These are phyloP conservation scores for Cordyceps farinosa DNA, from an alignment of 2,329 filamentous ascomycete genomes.

Conservation along the genomic window DNA sequence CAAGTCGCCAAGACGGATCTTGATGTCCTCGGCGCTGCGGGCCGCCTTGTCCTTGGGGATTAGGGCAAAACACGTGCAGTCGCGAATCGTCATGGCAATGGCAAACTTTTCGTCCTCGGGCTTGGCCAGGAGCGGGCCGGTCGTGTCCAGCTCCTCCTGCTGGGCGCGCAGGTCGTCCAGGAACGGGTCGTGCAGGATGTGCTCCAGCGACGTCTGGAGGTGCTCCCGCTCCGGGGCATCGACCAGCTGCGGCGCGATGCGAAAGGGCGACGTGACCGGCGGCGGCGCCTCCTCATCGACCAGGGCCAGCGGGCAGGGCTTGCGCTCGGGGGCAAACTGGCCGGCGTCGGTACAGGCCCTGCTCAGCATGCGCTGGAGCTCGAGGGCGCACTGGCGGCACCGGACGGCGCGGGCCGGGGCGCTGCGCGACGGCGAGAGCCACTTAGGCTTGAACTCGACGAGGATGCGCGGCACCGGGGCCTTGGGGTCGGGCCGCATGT, in stretches of 20 bases:
- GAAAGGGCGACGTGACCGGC: slow-evolving; percentile 41
- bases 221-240: slow-evolving; percentile 29
- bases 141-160: slow-evolving; percentile 42
- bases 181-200: slow-evolving; percentile 33
- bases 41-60: slow-evolving; percentile 38
- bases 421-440: slow-evolving; percentile 72
- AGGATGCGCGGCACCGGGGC: slow-evolving; percentile 33
- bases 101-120: slow-evolving; percentile 48
- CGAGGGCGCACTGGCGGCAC: slow-evolving; percentile 70
- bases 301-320: slow-evolving; percentile 65
- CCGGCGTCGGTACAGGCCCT: slow-evolving; percentile 24
- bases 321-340: slow-evolving; percentile 35
- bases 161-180: slow-evolving; percentile 33
- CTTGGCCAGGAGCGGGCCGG: slow-evolving; percentile 41
- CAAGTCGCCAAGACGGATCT: slow-evolving; percentile 67
- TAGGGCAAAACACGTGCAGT: slow-evolving; percentile 72
- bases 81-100: slow-evolving; percentile 74
- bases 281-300: slow-evolving; percentile 46
- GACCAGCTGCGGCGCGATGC: slow-evolving; percentile 34
- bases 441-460: slow-evolving; percentile 81
- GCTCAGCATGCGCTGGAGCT: slow-evolving; percentile 35
- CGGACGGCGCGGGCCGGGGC: slow-evolving; percentile 60
- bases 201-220: slow-evolving; percentile 25
- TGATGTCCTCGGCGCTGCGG: slow-evolving; percentile 33
- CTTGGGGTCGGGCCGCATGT: slow-evolving; percentile 51